phyloP scores from a whole-genome alignment of 169 alveolate species.

The Besnoitia besnoiti region DNA sequence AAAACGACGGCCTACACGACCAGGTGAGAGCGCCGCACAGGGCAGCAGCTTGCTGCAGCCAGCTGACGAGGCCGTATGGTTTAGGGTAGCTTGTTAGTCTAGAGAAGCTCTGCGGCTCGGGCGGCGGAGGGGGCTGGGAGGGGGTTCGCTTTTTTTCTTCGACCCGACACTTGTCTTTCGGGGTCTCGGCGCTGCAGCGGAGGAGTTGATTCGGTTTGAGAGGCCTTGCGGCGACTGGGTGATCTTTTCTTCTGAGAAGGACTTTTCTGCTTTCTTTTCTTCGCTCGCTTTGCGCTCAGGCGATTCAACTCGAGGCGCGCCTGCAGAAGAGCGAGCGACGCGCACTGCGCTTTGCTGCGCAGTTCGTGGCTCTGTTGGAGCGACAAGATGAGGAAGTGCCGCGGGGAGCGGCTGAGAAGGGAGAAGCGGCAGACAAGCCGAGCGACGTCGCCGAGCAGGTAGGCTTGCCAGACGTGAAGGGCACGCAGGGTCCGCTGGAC shows the following conservation, averaged over 20 bases:
- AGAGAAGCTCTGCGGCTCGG: too few relatives aligned
- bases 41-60: background rate
- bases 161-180: too few relatives aligned
- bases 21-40: background rate
- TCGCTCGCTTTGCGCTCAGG: background rate
- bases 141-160: too few relatives aligned
- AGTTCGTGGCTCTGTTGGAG: conserved; percentile 3
- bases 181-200: too few relatives aligned
- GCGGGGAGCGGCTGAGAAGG: background rate
- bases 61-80: too few relatives aligned
- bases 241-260: too few relatives aligned
- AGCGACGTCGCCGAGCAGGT: background rate
- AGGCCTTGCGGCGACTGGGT: too few relatives aligned
- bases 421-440: background rate
- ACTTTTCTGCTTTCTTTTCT: background rate
- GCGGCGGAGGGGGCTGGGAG: too few relatives aligned
- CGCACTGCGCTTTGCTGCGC: background rate
- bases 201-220: too few relatives aligned
- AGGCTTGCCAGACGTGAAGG: too few relatives aligned
- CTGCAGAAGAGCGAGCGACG: conserved; percentile 20
- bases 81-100: too few relatives aligned
- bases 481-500: too few relatives aligned
- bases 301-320: background rate
- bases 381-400: background rate
- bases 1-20: conserved; percentile 10